Conservation (phyloP, 768 basidiomycete species). For the Auriscalpium microsporum region DNA sequence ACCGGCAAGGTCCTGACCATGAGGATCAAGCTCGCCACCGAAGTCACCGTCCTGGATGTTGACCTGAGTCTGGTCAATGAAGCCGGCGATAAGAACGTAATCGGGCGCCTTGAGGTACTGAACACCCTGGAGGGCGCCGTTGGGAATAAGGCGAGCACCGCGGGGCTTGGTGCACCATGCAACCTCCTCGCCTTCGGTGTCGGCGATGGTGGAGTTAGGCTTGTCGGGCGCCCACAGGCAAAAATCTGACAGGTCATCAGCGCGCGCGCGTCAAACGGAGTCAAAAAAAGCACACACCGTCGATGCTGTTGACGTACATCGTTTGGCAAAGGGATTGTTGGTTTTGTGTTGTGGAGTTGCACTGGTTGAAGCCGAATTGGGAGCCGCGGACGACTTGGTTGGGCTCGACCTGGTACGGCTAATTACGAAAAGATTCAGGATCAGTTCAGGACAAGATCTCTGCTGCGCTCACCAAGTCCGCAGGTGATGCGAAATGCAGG, state of each 20-base stretch:
- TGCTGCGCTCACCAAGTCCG: background rate
- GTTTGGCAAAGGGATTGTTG: constrained; percentile 65
- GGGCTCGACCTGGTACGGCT: constrained; percentile 47
- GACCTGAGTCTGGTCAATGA: constrained; percentile 51
- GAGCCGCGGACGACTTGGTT: constrained; percentile 38
- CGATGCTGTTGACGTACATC: constrained; percentile 49
- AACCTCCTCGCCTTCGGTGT: constrained; percentile 63
- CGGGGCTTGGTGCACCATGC: constrained; percentile 66
- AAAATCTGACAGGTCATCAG: constrained; percentile 40
- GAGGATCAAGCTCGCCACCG: constrained; percentile 75
- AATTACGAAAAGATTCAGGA: background rate
- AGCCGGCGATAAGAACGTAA: constrained; percentile 56
- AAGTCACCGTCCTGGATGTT: constrained; percentile 44
- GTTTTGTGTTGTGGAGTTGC: constrained; percentile 58
- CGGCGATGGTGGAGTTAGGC: constrained; percentile 47
- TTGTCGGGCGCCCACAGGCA: constrained; percentile 55
- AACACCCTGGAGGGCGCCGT: constrained; percentile 51
- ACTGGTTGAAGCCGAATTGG: constrained; percentile 59
- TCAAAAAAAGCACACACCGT: constrained; percentile 23
- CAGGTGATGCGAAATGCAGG: constrained; percentile 18
- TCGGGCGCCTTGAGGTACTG: constrained; percentile 53
- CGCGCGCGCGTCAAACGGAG: background rate
- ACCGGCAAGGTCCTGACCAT: constrained; percentile 67
- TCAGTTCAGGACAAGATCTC: too few relatives aligned
- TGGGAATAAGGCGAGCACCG: constrained; percentile 69